Conservation (phyloP, 108 stramenopile genomes). For the Schizochytrium sp. region DNA sequence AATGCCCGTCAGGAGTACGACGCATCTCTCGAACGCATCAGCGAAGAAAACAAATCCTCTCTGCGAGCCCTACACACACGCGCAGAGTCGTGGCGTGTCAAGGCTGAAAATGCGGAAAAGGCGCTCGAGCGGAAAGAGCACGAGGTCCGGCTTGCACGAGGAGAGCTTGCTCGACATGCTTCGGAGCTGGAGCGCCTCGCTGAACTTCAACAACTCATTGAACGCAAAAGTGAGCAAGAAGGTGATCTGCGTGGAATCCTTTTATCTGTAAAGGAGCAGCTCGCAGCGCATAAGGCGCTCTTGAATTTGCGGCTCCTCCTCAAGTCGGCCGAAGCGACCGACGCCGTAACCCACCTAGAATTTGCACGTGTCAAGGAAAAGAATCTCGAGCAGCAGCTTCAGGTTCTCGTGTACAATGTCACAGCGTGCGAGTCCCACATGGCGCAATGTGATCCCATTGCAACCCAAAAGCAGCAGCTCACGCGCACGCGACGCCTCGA, state of each 20-base stretch:
- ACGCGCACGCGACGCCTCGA: background rate
- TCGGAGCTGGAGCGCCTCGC: background rate
- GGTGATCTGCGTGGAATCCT: background rate
- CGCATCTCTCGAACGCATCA: background rate
- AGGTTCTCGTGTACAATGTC: constrained; percentile 7
- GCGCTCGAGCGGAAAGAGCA: background rate
- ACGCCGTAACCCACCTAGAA: background rate
- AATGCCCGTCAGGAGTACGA: background rate
- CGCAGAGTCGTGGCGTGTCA: background rate
- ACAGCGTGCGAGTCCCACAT: constrained; percentile 8
- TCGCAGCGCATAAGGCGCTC: background rate
- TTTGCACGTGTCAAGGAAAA: constrained; percentile 2
- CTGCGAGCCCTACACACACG: background rate
- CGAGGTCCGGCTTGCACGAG: background rate
- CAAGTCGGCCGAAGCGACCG: background rate
- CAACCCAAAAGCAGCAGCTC: background rate
- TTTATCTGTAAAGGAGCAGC: background rate
- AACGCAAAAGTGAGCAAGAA: background rate
- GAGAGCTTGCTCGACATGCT: background rate
- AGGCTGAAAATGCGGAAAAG: background rate
- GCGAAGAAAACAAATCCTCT: background rate
- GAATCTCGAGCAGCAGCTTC: background rate
- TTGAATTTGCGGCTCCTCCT: background rate
- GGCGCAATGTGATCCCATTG: background rate
- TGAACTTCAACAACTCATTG: background rate